These are phyloP conservation scores for Raphanus hybrid DNA, from an alignment of 441 rosid species.

Conservation along the genomic window DNA sequence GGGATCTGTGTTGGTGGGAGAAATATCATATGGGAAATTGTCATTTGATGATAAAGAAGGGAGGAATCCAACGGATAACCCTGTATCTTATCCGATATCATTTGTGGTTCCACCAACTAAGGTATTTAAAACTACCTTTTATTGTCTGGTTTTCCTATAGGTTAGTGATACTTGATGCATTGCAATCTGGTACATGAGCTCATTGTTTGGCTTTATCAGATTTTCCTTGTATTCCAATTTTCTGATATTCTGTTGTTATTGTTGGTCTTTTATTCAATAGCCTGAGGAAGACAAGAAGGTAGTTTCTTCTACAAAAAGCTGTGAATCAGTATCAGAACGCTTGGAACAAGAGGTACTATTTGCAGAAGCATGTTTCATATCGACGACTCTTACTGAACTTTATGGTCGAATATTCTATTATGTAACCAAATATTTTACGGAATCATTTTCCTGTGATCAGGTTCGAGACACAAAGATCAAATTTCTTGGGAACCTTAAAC, in stretches of 20 bases:
- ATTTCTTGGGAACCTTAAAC: constrained; percentile 76
- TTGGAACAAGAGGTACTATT: constrained; percentile 79
- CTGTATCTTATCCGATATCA: constrained; percentile 67
- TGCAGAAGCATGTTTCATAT: constrained; percentile 18
- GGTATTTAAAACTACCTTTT: constrained; percentile 51
- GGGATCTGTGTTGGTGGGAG: constrained; percentile 86
- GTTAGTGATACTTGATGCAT: constrained; percentile 27
- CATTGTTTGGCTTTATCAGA: constrained; percentile 12
- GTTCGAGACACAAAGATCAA: constrained; percentile 87
- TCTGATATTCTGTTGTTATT: neutral
- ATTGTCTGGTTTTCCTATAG: neutral
- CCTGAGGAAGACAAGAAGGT: constrained; percentile 78
- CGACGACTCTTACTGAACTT: neutral
- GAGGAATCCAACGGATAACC: constrained; percentile 70
- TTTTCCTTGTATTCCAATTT: neutral
- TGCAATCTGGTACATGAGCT: constrained; percentile 14
- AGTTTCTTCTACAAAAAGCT: constrained; percentile 57
- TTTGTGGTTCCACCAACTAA: constrained; percentile 84
- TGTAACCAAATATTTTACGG: constrained; percentile 28
- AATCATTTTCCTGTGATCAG: constrained; percentile 47
- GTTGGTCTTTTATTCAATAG: constrained; percentile 47
- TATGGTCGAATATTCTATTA: neutral
- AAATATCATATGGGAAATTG: constrained; percentile 76
- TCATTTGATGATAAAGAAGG: constrained; percentile 59
- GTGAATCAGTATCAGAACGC: constrained; percentile 73